Percentiles rank a stretch among this genome's conserved stretches.
These are phyloP conservation scores for Trichosporon ovoides DNA, from an alignment of 1,284 basidiomycete genomes.

Conservation along the genomic window DNA sequence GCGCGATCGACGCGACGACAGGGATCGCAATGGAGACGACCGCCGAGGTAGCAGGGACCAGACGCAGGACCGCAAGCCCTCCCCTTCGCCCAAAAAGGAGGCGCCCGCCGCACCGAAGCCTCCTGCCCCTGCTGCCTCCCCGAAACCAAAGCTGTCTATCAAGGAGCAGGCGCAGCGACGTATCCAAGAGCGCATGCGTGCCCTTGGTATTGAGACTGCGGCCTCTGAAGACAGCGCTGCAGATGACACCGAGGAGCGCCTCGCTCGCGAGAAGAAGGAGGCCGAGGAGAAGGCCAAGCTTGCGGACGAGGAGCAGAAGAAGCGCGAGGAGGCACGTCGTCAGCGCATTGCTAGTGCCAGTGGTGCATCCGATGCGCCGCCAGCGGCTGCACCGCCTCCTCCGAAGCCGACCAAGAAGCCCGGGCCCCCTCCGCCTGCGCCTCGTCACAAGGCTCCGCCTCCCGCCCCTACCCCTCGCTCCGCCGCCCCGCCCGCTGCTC, in stretches of 20 bases:
- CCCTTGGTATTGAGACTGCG: slow-evolving; percentile 67
- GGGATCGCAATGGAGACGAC: slow-evolving; percentile 23
- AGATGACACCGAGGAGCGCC: slow-evolving; percentile 69
- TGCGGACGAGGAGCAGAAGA: slow-evolving; percentile 71
- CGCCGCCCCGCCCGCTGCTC: slow-evolving; percentile 20
- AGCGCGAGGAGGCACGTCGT: slow-evolving; percentile 62
- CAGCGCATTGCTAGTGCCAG: slow-evolving; percentile 65
- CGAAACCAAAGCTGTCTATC: slow-evolving; percentile 63
- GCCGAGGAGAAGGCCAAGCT: slow-evolving; percentile 70
- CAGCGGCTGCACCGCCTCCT: slow-evolving; percentile 32
- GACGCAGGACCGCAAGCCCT: slow-evolving; percentile 22
- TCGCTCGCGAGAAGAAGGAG: slow-evolving; percentile 76
- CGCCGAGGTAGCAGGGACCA: slow-evolving; percentile 28
- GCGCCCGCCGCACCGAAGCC: slow-evolving; percentile 43
- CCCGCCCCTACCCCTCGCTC: slow-evolving; percentile 19
- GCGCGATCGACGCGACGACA: slow-evolving; percentile 30
- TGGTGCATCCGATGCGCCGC: slow-evolving; percentile 30
- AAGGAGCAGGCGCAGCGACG: slow-evolving; percentile 76
- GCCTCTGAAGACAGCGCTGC: slow-evolving; percentile 58
- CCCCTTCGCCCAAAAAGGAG: slow-evolving; percentile 6
- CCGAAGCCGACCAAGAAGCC: slow-evolving; percentile 35
- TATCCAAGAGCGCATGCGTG: slow-evolving; percentile 79
- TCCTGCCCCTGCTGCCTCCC: slow-evolving; percentile 53
- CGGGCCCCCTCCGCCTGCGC: slow-evolving; percentile 38
- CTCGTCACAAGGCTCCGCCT: slow-evolving; percentile 20